These are phyloP conservation scores for Aleurites moluccanus DNA, from an alignment of 441 rosid species.

Conservation along the genomic window DNA sequence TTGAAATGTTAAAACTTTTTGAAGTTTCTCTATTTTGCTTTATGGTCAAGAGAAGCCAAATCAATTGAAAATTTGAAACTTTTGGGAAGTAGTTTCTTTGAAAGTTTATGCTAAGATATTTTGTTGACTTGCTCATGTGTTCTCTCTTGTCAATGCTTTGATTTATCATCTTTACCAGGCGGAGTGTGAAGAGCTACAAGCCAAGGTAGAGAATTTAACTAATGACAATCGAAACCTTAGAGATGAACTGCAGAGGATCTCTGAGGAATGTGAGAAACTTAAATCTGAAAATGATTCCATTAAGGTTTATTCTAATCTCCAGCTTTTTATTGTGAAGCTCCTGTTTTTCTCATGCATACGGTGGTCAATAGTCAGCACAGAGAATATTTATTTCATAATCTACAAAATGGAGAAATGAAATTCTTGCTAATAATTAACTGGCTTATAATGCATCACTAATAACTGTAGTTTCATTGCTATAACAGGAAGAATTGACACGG, in stretches of 20 bases:
- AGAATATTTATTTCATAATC: background rate
- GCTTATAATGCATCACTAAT: background rate
- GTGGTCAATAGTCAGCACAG: background rate
- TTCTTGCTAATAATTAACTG: background rate
- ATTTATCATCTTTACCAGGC: constrained; percentile 45
- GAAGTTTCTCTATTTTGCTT: background rate
- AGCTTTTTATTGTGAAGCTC: background rate
- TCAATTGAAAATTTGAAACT: background rate
- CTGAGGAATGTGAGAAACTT: constrained; percentile 86
- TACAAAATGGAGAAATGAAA: background rate
- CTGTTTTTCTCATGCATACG: background rate
- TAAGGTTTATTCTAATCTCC: constrained; percentile 45
- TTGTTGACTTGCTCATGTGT: background rate
- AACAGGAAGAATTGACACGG: constrained; percentile 77
- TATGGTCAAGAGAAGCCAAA: background rate
- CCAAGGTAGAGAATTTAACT: constrained; percentile 61
- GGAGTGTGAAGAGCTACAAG: constrained; percentile 92
- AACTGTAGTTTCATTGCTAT: background rate
- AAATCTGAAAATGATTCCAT: constrained; percentile 74
- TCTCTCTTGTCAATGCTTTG: background rate
- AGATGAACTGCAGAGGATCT: constrained; percentile 80
- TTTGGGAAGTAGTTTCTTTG: background rate
- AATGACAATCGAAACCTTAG: constrained; percentile 63
- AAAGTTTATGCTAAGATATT: background rate
- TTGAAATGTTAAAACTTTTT: background rate